Evolutionary conservation across 257 asterid genomes (phyloP).

Genomic region (Nicotiana noctiflora): DNA sequence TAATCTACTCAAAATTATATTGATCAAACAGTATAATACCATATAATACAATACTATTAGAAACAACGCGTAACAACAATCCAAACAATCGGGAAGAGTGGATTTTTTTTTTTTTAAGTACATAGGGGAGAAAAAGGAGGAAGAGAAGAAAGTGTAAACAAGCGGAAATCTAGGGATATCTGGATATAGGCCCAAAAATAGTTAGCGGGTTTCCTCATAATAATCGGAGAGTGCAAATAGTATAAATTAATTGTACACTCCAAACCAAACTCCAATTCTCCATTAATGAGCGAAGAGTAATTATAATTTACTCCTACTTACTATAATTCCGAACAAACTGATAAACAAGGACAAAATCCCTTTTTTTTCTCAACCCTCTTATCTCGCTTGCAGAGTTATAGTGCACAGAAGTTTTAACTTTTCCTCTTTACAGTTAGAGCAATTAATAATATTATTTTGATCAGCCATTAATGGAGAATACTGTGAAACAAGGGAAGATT

Average conservation of each 20-base stretch:
- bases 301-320: not conserved
- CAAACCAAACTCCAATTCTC: not conserved
- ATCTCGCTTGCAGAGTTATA: not conserved
- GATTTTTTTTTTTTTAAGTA: no score
- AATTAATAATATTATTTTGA: no score
- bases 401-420: not conserved
- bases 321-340: no score
- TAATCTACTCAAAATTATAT: no score
- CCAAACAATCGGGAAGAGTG: no score
- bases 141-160: not conserved
- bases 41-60: no score
- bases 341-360: not conserved
- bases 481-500: not conserved
- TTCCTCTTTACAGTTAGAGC: not conserved
- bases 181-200: not conserved
- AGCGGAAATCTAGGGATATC: not conserved
- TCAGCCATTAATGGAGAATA: conserved; percentile 10
- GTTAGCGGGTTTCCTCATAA: not conserved
- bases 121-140: not conserved
- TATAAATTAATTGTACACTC: not conserved
- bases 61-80: no score
- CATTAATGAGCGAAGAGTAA: not conserved
- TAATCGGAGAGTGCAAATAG: not conserved
- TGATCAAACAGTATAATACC: no score
- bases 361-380: not conserved